Evolutionary conservation across 2,329 filamentous ascomycete genomes (phyloP).

Genomic region (Nigrograna mackinnonii): DNA sequence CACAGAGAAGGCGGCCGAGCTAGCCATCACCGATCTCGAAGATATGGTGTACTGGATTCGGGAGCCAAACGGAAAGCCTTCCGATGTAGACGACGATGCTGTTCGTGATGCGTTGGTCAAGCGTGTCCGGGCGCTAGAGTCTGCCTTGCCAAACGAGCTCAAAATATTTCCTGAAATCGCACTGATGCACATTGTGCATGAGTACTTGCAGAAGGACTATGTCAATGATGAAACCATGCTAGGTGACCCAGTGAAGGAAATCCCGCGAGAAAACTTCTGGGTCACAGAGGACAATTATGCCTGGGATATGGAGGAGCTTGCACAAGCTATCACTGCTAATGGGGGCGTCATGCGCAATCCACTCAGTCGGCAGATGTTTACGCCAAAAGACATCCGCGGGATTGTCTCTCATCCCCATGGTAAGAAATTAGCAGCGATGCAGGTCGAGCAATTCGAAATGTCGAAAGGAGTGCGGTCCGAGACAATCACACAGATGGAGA

Average conservation of each 20-base stretch:
- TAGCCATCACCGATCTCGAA: conserved; percentile 29
- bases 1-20: conserved; percentile 19
- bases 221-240: conserved; percentile 41
- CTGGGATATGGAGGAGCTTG: conserved; percentile 43
- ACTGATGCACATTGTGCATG: conserved; percentile 41
- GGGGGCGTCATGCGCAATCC: conserved; percentile 38
- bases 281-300: conserved; percentile 45
- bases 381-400: conserved; percentile 33
- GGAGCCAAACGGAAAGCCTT: conserved; percentile 13
- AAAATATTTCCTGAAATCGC: conserved; percentile 29
- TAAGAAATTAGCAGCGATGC: conserved; percentile 27
- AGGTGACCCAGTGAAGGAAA: conserved; percentile 32
- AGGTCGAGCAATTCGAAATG: conserved; percentile 34
- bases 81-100: conserved; percentile 16
- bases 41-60: conserved; percentile 24
- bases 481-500: conserved; percentile 34
- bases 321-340: conserved; percentile 32
- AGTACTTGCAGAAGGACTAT: conserved; percentile 35
- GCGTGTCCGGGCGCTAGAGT: conserved; percentile 24
- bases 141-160: conserved; percentile 25
- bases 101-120: conserved; percentile 32
- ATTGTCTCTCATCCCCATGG: conserved; percentile 31
- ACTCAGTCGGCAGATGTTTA: conserved; percentile 38
- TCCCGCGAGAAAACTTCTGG: conserved; percentile 37
- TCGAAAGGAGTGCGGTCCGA: conserved; percentile 33